Conservation (phyloP, 2,329 filamentous ascomycete species). For the Ophiostoma ips region DNA sequence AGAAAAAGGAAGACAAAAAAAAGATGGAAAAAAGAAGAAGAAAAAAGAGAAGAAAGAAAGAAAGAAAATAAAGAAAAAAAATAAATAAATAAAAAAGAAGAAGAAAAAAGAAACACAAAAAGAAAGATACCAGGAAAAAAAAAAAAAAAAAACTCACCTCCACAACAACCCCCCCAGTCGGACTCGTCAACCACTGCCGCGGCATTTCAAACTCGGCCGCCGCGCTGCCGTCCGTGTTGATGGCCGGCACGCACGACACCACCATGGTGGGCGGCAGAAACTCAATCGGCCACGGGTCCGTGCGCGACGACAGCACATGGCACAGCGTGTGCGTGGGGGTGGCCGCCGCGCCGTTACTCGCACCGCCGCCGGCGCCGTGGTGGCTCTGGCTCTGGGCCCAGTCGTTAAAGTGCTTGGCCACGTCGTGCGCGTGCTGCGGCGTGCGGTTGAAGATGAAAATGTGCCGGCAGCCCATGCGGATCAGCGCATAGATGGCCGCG, state of each 20-base stretch:
- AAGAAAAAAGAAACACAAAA: too few relatives aligned
- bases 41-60: neutral
- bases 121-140: too few relatives aligned
- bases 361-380: neutral
- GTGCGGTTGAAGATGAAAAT: slow-evolving; percentile 62
- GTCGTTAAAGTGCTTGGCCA: slow-evolving; percentile 54
- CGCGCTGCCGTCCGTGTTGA: slow-evolving; percentile 43
- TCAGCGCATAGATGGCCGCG: slow-evolving; percentile 58
- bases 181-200: slow-evolving; percentile 52
- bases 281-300: slow-evolving; percentile 47
- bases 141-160: slow-evolving; percentile 24
- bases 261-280: slow-evolving; percentile 55
- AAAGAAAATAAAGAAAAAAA: neutral
- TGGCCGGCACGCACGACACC: slow-evolving; percentile 56
- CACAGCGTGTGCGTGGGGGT: slow-evolving; percentile 23
- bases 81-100: neutral
- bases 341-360: neutral
- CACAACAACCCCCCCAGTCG: slow-evolving; percentile 58
- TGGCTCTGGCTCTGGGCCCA: slow-evolving; percentile 23
- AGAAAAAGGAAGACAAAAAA: too few relatives aligned
- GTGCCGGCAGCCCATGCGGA: slow-evolving; percentile 57
- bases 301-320: slow-evolving; percentile 41
- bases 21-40: neutral
- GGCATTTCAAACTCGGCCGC: slow-evolving; percentile 59
- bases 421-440: slow-evolving; percentile 40